phyloP scores from a whole-genome alignment of 2,329 filamentous ascomycete genomes.

The Fusarium continuum region DNA sequence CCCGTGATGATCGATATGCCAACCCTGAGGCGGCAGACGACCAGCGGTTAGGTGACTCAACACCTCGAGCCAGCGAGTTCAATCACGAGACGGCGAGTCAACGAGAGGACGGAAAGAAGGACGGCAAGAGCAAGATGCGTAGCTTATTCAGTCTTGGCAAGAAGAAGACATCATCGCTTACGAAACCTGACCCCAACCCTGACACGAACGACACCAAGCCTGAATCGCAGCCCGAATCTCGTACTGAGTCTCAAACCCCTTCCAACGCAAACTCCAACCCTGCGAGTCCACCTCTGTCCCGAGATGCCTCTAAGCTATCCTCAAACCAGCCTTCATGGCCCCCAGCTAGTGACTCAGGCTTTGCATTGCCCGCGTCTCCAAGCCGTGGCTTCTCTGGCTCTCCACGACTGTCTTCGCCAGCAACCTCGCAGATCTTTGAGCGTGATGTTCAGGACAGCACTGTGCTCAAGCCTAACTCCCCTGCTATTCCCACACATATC shows the following conservation, averaged over 20 bases:
- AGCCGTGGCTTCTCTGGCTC: constrained; percentile 73
- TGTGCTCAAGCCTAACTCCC: constrained; percentile 73
- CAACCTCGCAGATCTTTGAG: constrained; percentile 87
- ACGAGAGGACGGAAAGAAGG: constrained; percentile 32
- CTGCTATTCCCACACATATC: constrained; percentile 92
- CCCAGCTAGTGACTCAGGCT: constrained; percentile 54
- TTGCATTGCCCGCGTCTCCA: constrained; percentile 69
- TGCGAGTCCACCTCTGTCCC: constrained; percentile 47
- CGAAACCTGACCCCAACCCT: constrained; percentile 25
- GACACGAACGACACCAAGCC: constrained; percentile 21
- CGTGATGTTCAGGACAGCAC: constrained; percentile 88
- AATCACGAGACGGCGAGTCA: constrained; percentile 50
- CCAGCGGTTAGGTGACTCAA: constrained; percentile 44
- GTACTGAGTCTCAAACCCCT: constrained; percentile 42
- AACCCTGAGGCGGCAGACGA: constrained; percentile 40
- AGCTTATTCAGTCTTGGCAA: constrained; percentile 69
- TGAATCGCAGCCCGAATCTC: constrained; percentile 24
- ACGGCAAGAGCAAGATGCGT: constrained; percentile 60
- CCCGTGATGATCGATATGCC: constrained; percentile 29
- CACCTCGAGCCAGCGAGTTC: constrained; percentile 52
- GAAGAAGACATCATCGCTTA: constrained; percentile 57
- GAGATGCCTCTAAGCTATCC: constrained; percentile 51
- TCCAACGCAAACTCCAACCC: constrained; percentile 48
- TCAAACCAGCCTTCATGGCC: constrained; percentile 54
- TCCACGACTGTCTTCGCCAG: constrained; percentile 79